These are phyloP conservation scores for Malus fusca DNA, from an alignment of 306 rosid genomes.

Conservation along the genomic window DNA sequence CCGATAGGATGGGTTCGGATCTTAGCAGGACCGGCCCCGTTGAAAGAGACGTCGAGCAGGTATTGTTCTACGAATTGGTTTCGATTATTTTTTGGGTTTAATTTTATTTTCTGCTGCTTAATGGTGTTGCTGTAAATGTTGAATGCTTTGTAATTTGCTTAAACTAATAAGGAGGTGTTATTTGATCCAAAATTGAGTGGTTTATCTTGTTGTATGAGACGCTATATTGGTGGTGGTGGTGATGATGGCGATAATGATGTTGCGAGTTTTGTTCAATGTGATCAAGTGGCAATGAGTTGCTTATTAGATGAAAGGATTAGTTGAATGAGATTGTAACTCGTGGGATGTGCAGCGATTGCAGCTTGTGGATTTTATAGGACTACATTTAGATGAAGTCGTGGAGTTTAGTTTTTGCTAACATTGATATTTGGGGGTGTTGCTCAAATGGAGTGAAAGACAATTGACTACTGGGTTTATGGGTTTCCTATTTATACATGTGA, in stretches of 20 bases:
- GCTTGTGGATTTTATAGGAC: background rate
- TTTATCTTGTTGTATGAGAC: background rate
- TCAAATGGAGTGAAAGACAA: background rate
- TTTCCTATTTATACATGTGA: background rate
- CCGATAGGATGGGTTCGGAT: slow-evolving; percentile 84
- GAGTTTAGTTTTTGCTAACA: slow-evolving; percentile 1
- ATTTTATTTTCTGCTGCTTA: background rate
- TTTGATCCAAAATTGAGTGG: background rate
- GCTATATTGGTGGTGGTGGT: background rate
- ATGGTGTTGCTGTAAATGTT: slow-evolving; percentile 8
- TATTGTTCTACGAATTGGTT: slow-evolving; percentile 14
- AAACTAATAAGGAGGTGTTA: background rate
- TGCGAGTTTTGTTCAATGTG: background rate
- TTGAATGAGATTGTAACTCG: background rate
- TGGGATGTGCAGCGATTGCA: background rate
- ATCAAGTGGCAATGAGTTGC: background rate
- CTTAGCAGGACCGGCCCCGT: slow-evolving; percentile 77
- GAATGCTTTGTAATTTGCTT: background rate
- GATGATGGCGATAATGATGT: background rate
- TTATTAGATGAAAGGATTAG: background rate
- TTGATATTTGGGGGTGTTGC: background rate
- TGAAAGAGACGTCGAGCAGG: slow-evolving; percentile 98
- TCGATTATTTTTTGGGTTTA: slow-evolving; percentile 9
- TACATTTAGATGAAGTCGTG: slow-evolving; percentile 1
- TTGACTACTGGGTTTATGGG: background rate